These are phyloP conservation scores for Linnemannia exigua DNA, from an alignment of 192 early-diverging fungal genomes.

Conservation along the genomic window DNA sequence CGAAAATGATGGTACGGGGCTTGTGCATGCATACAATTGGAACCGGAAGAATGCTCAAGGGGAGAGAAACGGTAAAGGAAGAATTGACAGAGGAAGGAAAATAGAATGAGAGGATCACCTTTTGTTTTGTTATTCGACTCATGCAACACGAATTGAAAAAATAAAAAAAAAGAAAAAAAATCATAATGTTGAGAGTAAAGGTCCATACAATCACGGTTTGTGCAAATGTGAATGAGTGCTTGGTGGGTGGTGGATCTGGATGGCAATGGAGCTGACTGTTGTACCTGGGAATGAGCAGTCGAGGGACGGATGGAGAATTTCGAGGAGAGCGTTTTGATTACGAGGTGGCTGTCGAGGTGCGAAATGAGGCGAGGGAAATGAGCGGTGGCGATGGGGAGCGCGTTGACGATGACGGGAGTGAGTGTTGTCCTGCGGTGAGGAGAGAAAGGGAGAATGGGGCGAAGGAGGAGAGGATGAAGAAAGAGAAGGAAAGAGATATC, in stretches of 20 bases:
- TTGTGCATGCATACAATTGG: constrained; percentile 2
- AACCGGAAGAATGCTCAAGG: background rate
- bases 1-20: constrained; percentile 76
- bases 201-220: background rate
- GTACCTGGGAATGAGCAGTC: background rate
- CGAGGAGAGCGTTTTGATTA: background rate
- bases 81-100: background rate
- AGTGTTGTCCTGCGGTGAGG: background rate
- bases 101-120: background rate
- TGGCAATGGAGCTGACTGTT: background rate
- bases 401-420: background rate
- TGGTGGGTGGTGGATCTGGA: background rate
- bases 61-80: background rate
- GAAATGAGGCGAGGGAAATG: background rate
- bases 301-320: constrained; percentile 1
- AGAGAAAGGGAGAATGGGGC: background rate
- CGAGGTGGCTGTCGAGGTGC: background rate
- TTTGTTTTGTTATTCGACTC: background rate
- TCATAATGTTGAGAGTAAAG: background rate
- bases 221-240: background rate
- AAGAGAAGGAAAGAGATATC: background rate
- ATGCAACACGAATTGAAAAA: too few species aligned
- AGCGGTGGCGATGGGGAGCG: background rate
- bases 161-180: background rate
- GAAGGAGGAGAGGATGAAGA: background rate